Percentiles rank a stretch among this genome's conserved stretches.
These are phyloP conservation scores for Insectozyma bohioensis DNA, from an alignment of 1,139 yeast species.

Conservation along the genomic window DNA sequence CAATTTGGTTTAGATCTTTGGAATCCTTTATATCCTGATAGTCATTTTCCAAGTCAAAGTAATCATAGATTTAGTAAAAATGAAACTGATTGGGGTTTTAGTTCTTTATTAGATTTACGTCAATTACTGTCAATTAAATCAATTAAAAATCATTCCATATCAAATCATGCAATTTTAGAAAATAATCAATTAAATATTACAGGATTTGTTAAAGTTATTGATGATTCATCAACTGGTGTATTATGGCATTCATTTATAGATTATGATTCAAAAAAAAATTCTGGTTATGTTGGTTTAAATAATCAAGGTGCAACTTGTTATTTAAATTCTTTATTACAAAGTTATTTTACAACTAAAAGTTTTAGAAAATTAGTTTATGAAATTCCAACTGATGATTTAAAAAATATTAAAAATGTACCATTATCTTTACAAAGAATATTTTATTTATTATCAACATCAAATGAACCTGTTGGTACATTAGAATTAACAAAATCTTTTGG, in stretches of 20 bases:
- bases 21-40: constrained; percentile 70
- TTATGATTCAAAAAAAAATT: constrained; percentile 82
- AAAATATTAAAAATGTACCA: constrained; percentile 56
- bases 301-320: constrained; percentile 99
- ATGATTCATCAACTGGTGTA: constrained; percentile 88
- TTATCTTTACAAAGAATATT: constrained; percentile 86
- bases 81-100: constrained; percentile 96
- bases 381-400: constrained; percentile 67
- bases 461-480: constrained; percentile 76
- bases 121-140: constrained; percentile 31
- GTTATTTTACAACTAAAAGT: constrained; percentile 79
- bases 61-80: constrained; percentile 73
- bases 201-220: constrained; percentile 72
- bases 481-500: constrained; percentile 93
- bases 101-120: constrained; percentile 65
- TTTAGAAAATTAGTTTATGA: constrained; percentile 86
- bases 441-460: constrained; percentile 71
- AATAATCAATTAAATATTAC: constrained; percentile 67
- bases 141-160: constrained; percentile 11
- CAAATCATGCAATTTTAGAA: constrained; percentile 40
- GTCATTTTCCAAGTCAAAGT: constrained; percentile 65
- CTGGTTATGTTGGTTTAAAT: constrained; percentile 90
- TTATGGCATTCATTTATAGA: constrained; percentile 85
- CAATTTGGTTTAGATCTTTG: constrained; percentile 86
- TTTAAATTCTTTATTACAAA: constrained; percentile 85